phyloP scores from a whole-genome alignment of 495 filamentous ascomycete species.

The Hypoxylon perforatum region DNA sequence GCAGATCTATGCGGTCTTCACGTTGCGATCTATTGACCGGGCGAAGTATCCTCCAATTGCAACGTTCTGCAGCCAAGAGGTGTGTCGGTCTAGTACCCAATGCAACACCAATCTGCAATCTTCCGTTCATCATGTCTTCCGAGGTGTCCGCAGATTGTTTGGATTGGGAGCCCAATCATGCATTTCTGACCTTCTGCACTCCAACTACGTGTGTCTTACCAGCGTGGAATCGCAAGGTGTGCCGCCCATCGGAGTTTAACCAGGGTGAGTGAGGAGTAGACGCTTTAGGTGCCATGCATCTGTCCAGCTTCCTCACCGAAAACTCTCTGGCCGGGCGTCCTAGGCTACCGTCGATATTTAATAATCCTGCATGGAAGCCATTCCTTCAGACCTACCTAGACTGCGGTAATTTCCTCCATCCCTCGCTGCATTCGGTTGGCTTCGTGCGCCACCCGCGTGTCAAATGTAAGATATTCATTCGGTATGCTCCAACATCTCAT shows the following conservation, averaged over 20 bases:
- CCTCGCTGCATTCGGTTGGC: no score
- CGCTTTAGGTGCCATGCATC: not conserved
- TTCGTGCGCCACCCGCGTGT: no score
- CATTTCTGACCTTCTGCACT: no score
- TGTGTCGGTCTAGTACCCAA: not conserved
- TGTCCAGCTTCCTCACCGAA: not conserved
- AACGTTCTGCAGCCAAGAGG: not conserved
- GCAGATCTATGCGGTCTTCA: not conserved
- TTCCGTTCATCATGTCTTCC: not conserved
- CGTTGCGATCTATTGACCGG: not conserved
- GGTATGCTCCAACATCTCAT: no score
- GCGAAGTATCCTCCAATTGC: not conserved
- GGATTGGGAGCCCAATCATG: no score
- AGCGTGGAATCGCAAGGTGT: no score
- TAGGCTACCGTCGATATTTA: not conserved
- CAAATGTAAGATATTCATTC: no score
- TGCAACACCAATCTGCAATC: slow-evolving; percentile 2
- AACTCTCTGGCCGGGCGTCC: not conserved
- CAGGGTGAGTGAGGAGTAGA: not conserved
- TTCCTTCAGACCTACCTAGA: no score
- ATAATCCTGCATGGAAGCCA: not conserved
- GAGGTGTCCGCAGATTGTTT: no score
- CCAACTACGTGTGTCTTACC: no score
- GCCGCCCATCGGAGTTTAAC: not conserved
- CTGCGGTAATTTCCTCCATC: no score